Evolutionary conservation across 2,329 filamentous ascomycete species (phyloP), one percentile per base, ranked within the genome.

Genomic region (Pseudopithomyces maydicus): DNA sequence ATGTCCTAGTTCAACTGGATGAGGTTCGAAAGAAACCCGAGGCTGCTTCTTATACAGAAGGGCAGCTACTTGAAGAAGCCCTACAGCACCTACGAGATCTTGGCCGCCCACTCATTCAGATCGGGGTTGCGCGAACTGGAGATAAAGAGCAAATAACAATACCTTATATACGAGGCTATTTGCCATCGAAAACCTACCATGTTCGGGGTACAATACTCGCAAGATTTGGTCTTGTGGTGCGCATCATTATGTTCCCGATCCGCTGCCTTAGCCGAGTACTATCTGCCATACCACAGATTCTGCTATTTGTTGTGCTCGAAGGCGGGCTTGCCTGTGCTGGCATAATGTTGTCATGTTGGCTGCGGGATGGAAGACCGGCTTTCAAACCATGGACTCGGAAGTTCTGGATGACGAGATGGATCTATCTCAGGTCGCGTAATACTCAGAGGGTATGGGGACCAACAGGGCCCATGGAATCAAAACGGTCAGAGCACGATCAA

Each of bases 121-220:
- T 48, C 6, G 19, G 38, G n/a, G 45, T 32, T 33, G 45, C 15
- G 11, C 19, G 38, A 14, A 39, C 26, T 17, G 23, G 22, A n/a
- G 32, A 35, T 1, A 7, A n/a, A n/a, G 39, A 47, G 22, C 19
- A 43, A 11, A 20, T 60, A n/a, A 32, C 48, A 6, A 52, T 57
- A 1, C 15, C 48, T 23, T 35, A 51, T 7, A 32, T 60, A 7
- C 19, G 33, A 19, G 58, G 58, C 52, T 35, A 50, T n/a, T 45
- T 60, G 5, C 47, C 55, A 23, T 60, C 58, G 6, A 54, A 46
- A 19, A 60, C 54, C 22, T 60, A 55, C 26, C 58, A 48, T 1
- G 55, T 60, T 26, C 52, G 58, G 14, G 17, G 42, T 39, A 48
- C 58, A 14, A 22, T 60, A 12, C 32, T 60, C 11, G 19, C 47